Conservation (phyloP, 2,329 filamentous ascomycete species). For the Dendrostoma leiphaemia region DNA sequence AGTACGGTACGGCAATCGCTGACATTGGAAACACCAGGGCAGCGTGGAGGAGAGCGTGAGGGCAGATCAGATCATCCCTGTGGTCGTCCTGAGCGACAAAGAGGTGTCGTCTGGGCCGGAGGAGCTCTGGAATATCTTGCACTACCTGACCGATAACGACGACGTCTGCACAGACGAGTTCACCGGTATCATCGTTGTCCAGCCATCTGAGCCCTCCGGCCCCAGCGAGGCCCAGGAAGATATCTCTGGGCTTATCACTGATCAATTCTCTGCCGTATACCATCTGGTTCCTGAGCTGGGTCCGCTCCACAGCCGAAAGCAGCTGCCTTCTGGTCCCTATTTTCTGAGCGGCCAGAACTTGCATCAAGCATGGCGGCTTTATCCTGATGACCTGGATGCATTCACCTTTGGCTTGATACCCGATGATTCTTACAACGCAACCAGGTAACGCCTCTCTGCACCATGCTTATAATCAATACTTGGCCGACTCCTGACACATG, state of each 20-base stretch:
- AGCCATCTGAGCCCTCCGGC: conserved; percentile 26
- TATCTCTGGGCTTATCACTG: background rate
- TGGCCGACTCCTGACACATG: background rate
- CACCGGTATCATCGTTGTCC: conserved; percentile 37
- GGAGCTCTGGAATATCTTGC: conserved; percentile 33
- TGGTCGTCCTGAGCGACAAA: conserved; percentile 36
- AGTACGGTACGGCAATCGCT: too few species aligned
- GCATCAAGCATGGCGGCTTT: conserved; percentile 40
- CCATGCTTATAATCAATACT: background rate
- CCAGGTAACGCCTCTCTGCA: conserved; percentile 1
- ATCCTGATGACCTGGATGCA: conserved; percentile 35
- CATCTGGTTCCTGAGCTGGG: background rate
- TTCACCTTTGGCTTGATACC: conserved; percentile 37
- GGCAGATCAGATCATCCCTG: conserved; percentile 37
- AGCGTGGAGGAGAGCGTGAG: conserved; percentile 41
- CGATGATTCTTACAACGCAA: conserved; percentile 26
- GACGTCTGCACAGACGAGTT: conserved; percentile 40
- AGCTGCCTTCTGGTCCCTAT: conserved; percentile 39
- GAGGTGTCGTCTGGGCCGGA: conserved; percentile 31
- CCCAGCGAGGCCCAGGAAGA: background rate
- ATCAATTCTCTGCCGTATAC: conserved; percentile 4
- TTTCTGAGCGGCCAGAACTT: conserved; percentile 40
- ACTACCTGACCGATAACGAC: conserved; percentile 32
- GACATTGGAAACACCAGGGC: conserved; percentile 28
- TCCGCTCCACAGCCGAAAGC: background rate